phyloP scores from a whole-genome alignment of 202 grass and related monocot genomes.

The Setaria italica region DNA sequence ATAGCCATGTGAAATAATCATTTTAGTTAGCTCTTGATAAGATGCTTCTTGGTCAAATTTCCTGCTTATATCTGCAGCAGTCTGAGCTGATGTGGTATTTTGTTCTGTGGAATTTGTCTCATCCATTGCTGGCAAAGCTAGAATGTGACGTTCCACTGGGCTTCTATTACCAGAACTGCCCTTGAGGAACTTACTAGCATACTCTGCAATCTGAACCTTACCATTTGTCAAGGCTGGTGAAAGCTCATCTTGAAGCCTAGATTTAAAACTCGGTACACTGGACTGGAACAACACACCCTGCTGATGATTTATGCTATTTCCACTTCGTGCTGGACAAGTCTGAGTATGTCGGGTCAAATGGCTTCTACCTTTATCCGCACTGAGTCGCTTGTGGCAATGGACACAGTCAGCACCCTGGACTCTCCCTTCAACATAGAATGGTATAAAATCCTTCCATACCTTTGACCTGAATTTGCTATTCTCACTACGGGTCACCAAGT shows the following conservation, averaged over 20 bases:
- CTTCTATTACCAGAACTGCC: slow-evolving; percentile 24
- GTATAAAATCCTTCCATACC: slow-evolving; percentile 61
- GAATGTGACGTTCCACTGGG: slow-evolving; percentile 36
- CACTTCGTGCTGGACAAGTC: slow-evolving; percentile 48
- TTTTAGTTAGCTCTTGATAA: slow-evolving; percentile 52
- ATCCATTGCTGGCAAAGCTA: slow-evolving; percentile 52
- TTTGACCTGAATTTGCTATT: slow-evolving; percentile 59
- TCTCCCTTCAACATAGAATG: slow-evolving; percentile 56
- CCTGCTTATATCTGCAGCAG: slow-evolving; percentile 27
- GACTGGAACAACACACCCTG: slow-evolving; percentile 38
- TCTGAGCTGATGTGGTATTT: slow-evolving; percentile 23
- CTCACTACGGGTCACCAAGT: slow-evolving; percentile 41
- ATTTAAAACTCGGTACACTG: slow-evolving; percentile 44
- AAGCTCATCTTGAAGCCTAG: slow-evolving; percentile 54
- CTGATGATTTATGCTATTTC: slow-evolving; percentile 43
- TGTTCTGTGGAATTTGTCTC: slow-evolving; percentile 22
- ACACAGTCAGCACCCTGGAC: slow-evolving; percentile 60
- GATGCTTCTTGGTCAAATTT: slow-evolving; percentile 62
- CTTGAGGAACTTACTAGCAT: slow-evolving; percentile 46
- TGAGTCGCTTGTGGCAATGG: slow-evolving; percentile 53
- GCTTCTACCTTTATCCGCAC: slow-evolving; percentile 57
- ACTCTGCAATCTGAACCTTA: slow-evolving; percentile 67
- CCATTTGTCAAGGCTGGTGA: slow-evolving; percentile 58
- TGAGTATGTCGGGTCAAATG: slow-evolving; percentile 57
- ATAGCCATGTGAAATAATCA: slow-evolving; percentile 63